phyloP scores from a whole-genome alignment of 441 rosid genomes.

The Sinapis alba region DNA sequence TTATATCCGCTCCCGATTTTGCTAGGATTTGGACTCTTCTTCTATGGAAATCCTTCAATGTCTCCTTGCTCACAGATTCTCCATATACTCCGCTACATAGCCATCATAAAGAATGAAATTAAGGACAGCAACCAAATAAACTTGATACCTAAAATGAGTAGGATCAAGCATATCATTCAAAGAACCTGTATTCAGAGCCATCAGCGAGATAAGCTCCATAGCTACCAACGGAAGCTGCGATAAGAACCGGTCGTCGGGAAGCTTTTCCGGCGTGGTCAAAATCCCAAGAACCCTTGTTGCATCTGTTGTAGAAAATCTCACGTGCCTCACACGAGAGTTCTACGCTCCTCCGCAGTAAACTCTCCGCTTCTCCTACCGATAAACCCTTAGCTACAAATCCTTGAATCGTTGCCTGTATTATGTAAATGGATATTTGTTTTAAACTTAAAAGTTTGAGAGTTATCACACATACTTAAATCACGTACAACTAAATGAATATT shows the following conservation, averaged over 20 bases:
- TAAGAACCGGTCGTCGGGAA: conserved; percentile 57
- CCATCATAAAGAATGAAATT: too few species aligned
- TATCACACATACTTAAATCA: neutral
- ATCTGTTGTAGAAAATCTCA: conserved; percentile 60
- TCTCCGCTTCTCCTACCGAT: conserved; percentile 69
- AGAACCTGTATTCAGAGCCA: conserved; percentile 90
- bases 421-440: neutral
- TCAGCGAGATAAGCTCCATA: conserved; percentile 97
- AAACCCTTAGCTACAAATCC: conserved; percentile 85
- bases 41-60: conserved; percentile 85
- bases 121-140: too few species aligned
- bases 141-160: neutral
- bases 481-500: neutral
- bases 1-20: conserved; percentile 68
- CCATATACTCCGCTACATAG: conserved; percentile 65
- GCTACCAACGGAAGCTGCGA: conserved; percentile 95
- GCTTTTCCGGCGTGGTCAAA: conserved; percentile 38
- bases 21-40: conserved; percentile 77
- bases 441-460: neutral
- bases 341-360: conserved; percentile 66
- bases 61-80: conserved; percentile 55
- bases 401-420: conserved; percentile 76
- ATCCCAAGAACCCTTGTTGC: conserved; percentile 61
- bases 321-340: conserved; percentile 85
- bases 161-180: neutral